Evolutionary conservation across 139 green algal species (phyloP).

Genomic region (Tetradesmus obliquus): DNA sequence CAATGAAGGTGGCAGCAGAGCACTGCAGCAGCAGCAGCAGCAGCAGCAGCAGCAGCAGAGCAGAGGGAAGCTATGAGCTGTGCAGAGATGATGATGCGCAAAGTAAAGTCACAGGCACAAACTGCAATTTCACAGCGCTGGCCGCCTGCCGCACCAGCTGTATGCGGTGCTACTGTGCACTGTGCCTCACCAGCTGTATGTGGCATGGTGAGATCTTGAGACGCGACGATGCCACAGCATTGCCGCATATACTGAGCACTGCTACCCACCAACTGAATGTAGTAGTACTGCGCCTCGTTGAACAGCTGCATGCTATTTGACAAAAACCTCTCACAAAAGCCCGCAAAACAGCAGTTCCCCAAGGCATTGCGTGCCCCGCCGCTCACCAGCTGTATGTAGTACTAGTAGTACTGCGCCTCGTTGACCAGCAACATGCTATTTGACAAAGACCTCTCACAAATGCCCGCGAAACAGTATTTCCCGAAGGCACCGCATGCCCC

Average conservation of each 20-base stretch:
- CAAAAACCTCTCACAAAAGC: not conserved
- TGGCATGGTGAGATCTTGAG: too few relatives aligned
- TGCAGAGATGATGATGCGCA: too few relatives aligned
- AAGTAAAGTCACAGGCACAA: too few relatives aligned
- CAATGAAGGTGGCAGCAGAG: slow-evolving; percentile 75
- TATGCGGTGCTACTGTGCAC: not conserved
- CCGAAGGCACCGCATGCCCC: not conserved
- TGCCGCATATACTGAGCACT: too few relatives aligned
- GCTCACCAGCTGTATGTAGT: not conserved
- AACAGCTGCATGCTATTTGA: not conserved
- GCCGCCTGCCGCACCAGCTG: not conserved
- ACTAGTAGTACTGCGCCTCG: slow-evolving; percentile 43
- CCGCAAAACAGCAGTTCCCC: not conserved
- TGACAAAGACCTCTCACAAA: not conserved
- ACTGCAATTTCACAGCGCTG: too few relatives aligned
- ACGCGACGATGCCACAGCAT: too few relatives aligned
- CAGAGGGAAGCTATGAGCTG: not conserved
- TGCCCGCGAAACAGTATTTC: not conserved
- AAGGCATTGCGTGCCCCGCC: not conserved
- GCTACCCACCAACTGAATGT: not conserved
- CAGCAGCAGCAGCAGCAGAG: not conserved
- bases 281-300: too few relatives aligned
- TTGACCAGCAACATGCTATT: not conserved
- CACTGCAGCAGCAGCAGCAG: slow-evolving; percentile 40
- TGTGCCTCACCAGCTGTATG: too few relatives aligned